Base-by-base conservation (phyloP, 2,329 filamentous ascomycete species). In the Pseudocercospora macadamiae region DNA sequence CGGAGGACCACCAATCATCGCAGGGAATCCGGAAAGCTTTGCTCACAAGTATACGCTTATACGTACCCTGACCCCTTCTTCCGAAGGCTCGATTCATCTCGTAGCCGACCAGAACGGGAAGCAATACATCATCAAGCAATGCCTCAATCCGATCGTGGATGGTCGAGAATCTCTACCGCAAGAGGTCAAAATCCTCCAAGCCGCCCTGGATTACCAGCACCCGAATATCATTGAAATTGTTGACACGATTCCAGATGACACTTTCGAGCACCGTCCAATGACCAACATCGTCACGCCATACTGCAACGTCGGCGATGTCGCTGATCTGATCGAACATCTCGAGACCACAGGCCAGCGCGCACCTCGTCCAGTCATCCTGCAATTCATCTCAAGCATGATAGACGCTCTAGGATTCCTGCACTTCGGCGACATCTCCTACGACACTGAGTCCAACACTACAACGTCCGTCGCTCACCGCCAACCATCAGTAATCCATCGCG, bases 321-420 rank as follows among this genome's bases (percentile, higher is more conserved):
- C 44, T 28, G 57, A 63, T 16, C 56, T 67, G 19, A 51, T 63
- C 25, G 3, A 42, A 1, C 54, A 62, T 21, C 59, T 59, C 16
- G 16, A 51, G 12, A 4, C 18, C 2, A n/a, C 6, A 5, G 23
- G 34, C 2, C 18, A 55, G 12, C 25, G 25, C 5, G 16, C 60
- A 8, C 66, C 66, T 3, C 58, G 59, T 12, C 49, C 49, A 1
- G 63, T 71, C 59, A 49, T 67, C 18, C 57, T 68, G 7, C 66
- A 68, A 49, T 63, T 67, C 54, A 56, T 68, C 53, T 57, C 58
- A 23, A 62, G 59, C n/a, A 62, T 73, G 59, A 55, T 63, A 45
- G 52, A 66, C 14, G 69, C 66, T 2, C 45, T 72, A 4, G 61
- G 61, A 5, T 71, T 61, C 55, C 19, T 71, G 3, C 70, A 73